Base-by-base conservation (phyloP, 306 rosid genomes). In the Datisca glomerata region DNA sequence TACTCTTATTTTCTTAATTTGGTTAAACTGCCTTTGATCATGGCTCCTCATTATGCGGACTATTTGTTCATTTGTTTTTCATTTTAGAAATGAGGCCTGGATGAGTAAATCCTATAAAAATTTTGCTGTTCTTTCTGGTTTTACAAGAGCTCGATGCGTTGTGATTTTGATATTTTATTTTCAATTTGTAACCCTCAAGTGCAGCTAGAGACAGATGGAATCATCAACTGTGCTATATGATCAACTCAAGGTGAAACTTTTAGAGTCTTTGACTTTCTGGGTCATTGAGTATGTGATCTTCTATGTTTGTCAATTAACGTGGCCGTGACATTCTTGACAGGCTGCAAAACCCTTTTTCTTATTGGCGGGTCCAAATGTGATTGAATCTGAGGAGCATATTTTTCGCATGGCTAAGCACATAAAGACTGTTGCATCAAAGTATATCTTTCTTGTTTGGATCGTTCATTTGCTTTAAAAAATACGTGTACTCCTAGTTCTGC, bases 361-460 rank as follows among this genome's bases (percentile, higher is more conserved):
- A 15, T 42, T 89, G 27, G 98, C 95, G 19, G 95, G 98, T 63
- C 95, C 98, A 12, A 89, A 89, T 63, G 95, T 89, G 73, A 84
- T 89, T 46, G 95, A 89, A 66, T 84, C 95, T 0, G 98, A 89
- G 49, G 95, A 83, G 28, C 95, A 89, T 39, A 38, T 84, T 57
- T 25, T 89, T 45, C 65, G 79, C 8, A 83, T 89, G 95, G 95
- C 93, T 41, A 70, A 66, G 55, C 69, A 72, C 67, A 56, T 89
- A 1, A 84, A 89, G 70, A 41, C 35, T 46, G 47, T 89, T 56
- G 48, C 93, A 36, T 55, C 84, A 4, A 85, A 77, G 98, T 89
- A 58, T 51, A 79, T 24, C 18, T 55, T 1, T 61, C 43, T 0
- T 57, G 32, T 23, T 8, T 12, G 42, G 32, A 27, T 3, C 33